These are phyloP conservation scores for Botryotinia convoluta DNA, from an alignment of 2,329 filamentous ascomycete species.

Conservation along the genomic window DNA sequence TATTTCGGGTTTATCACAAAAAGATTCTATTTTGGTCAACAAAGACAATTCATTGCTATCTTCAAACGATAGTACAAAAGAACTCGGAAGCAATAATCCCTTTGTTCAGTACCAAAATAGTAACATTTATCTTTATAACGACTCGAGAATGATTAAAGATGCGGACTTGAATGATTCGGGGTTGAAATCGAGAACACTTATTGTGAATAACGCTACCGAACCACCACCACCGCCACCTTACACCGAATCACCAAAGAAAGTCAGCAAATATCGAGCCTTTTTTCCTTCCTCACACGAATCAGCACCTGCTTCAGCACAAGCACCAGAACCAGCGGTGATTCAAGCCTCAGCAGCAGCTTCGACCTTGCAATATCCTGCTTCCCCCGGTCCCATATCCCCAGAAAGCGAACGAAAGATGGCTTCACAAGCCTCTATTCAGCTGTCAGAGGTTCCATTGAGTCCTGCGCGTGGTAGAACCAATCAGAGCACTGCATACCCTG, in stretches of 20 bases:
- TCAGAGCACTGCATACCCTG: conserved; percentile 36
- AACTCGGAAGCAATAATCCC: conserved; percentile 31
- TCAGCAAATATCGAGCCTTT: conserved; percentile 52
- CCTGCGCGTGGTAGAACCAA: conserved; percentile 39
- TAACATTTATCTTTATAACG: conserved; percentile 20
- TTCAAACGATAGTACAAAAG: conserved; percentile 22
- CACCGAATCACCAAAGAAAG: conserved; percentile 31
- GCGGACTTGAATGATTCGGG: neutral
- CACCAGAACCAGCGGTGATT: neutral
- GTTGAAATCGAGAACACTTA: conserved; percentile 11
- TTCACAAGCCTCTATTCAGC: conserved; percentile 57
- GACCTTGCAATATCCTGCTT: conserved; percentile 52
- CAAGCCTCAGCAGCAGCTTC: conserved; percentile 41
- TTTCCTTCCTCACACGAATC: conserved; percentile 53
- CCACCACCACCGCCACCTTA: conserved; percentile 35
- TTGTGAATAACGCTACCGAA: conserved; percentile 14
- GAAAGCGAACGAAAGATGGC: conserved; percentile 61
- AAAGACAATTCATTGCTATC: conserved; percentile 26
- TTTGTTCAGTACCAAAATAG: conserved; percentile 28
- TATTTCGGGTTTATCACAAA: neutral
- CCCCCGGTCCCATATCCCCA: conserved; percentile 62
- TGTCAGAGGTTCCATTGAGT: conserved; percentile 58
- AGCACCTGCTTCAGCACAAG: conserved; percentile 46
- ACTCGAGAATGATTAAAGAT: conserved; percentile 2
- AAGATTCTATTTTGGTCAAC: conserved; percentile 19